Conservation (phyloP, 2,329 filamentous ascomycete genomes). For the Claviceps paspali region DNA sequence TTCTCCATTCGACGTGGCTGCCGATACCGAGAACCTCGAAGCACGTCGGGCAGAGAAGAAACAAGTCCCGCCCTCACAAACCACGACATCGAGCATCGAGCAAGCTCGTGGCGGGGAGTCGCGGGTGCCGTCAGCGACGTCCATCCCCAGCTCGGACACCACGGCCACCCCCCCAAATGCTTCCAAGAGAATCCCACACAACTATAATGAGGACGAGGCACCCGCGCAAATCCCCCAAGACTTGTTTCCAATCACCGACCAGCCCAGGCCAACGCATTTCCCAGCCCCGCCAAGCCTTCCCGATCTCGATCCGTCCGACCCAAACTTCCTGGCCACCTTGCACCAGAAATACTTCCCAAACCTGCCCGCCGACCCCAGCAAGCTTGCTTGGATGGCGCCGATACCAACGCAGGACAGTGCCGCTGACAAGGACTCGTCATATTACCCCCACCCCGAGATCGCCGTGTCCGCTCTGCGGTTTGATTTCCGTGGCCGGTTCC, state of each 20-base stretch:
- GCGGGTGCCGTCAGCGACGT: neutral
- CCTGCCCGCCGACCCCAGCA: conserved; percentile 69
- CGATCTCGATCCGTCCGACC: conserved; percentile 69
- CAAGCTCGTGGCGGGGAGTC: neutral
- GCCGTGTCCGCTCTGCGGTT: conserved; percentile 70
- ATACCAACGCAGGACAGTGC: conserved; percentile 47
- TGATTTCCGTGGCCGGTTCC: conserved; percentile 66
- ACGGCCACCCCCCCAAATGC: neutral
- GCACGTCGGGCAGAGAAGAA: neutral
- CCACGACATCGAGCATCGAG: neutral
- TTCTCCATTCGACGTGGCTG: conserved; percentile 25
- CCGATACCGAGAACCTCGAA: neutral
- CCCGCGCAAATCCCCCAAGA: conserved; percentile 25
- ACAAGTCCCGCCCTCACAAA: neutral
- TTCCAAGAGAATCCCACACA: conserved; percentile 14
- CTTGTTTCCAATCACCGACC: conserved; percentile 26
- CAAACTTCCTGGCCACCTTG: conserved; percentile 68
- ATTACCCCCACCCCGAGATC: conserved; percentile 66
- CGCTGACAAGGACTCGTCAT: conserved; percentile 57
- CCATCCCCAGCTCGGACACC: neutral
- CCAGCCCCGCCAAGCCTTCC: conserved; percentile 39
- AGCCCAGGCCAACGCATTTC: conserved; percentile 41
- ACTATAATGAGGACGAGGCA: conserved; percentile 27
- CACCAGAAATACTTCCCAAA: conserved; percentile 90
- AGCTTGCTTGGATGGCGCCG: conserved; percentile 80